Base-by-base conservation (phyloP, 306 rosid genomes). In the Inga leiocalycina region DNA sequence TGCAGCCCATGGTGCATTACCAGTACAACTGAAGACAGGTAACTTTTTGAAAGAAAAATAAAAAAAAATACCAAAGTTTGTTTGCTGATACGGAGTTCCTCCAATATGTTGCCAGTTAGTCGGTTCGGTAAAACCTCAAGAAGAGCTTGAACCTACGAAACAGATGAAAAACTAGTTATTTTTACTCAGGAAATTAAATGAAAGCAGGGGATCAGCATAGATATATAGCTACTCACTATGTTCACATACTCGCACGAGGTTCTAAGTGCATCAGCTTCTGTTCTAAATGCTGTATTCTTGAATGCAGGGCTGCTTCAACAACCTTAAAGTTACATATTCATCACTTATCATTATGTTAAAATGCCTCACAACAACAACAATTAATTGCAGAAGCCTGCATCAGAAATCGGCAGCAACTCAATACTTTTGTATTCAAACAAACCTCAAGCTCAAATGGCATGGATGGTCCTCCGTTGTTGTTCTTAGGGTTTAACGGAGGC, bases 391-490 rank as follows among this genome's bases (percentile, higher is more conserved):
- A 73, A 74, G 45, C 17, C 59, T 65, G 7, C n/a, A 65, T 65
- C n/a, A 30, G 71, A 32, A 65, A 65, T 5, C 32, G 43, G 15
- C 43, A 32, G 43, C 4, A 65, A 65, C 20, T 30, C 43, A n/a
- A 49, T 74, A 41, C 37, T 68, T 81, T 62, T 69, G 52, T 46
- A 35, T 80, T 34, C 14, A 41, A 79, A 86, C 89, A 32, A 80
- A 97, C 99, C 99, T 97, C 98, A 9, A 97, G 82, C 85, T 92
- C 94, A 94, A 97, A 97, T 74, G 98, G 97, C 99, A 97, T 94
- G 32, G 94, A 88, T 57, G 93, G 97, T 62, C 91, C 97, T 84
- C 99, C 99, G 71, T 90, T 90, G 85, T 83, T 79, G 84, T 54
- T 83, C 90, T 90, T 24, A 75, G 97, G 97, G 89, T 94, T 90